Conservation (phyloP, 306 rosid genomes). For the Ochetophila trinervis region DNA sequence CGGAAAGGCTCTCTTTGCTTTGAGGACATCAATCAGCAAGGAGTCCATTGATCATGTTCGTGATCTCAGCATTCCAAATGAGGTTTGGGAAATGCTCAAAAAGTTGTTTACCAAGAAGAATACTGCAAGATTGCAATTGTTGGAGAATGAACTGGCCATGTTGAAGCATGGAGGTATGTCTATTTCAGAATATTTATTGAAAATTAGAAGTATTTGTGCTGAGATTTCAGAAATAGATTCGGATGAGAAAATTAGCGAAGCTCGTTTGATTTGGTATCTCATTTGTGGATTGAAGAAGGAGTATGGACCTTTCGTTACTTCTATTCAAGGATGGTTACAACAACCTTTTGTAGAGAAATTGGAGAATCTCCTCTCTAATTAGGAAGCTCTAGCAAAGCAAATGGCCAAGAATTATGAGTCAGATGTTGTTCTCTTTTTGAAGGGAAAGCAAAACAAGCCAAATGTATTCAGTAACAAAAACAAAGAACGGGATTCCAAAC, state of each 20-base stretch:
- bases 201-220: neutral
- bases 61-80: neutral
- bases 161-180: neutral
- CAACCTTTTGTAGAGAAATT: conserved; percentile 9
- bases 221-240: conserved; percentile 10
- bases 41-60: conserved; percentile 1
- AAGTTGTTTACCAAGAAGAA: neutral
- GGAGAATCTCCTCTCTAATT: conserved; percentile 11
- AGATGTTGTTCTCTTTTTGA: conserved; percentile 4
- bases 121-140: neutral
- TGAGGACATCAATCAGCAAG: conserved; percentile 8
- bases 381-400: conserved; percentile 17
- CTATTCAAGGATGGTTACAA: conserved; percentile 7
- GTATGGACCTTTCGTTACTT: conserved; percentile 7
- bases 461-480: no score
- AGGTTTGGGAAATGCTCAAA: conserved; percentile 5
- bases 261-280: neutral
- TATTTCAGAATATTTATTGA: conserved; percentile 9
- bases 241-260: no score
- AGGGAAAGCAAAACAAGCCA: no score
- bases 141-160: conserved; percentile 12
- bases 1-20: conserved; percentile 7
- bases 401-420: neutral
- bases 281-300: conserved; percentile 1
- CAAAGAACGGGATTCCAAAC: neutral